Evolutionary conservation across 75 land plant species (phyloP).

Genomic region (Pseudotsuga menziesii): DNA sequence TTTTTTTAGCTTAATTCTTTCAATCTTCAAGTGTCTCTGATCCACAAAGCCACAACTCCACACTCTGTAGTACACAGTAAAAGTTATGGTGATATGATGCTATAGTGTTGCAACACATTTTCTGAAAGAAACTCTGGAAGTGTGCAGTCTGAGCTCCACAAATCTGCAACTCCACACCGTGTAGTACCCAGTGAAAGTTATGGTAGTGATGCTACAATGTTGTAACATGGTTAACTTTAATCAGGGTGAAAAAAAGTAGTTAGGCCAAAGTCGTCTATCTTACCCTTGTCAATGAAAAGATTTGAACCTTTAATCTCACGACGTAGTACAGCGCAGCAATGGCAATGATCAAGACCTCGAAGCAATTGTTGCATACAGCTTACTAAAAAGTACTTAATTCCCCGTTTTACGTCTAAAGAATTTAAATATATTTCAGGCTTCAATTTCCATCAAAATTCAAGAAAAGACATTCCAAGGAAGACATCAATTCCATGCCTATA

Average conservation of each 20-base stretch:
- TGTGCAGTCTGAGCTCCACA: not conserved
- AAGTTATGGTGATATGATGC: slow-evolving; percentile 3
- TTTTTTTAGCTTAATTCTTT: too few species aligned
- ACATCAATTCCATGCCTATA: not conserved
- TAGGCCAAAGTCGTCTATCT: slow-evolving; percentile 83
- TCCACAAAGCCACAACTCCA: slow-evolving; percentile 59
- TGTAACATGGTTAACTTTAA: slow-evolving; percentile 58
- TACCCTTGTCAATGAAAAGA: slow-evolving; percentile 59
- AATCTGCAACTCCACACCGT: slow-evolving; percentile 67
- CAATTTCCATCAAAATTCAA: not conserved
- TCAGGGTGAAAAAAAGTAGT: slow-evolving; percentile 60
- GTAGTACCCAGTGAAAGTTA: slow-evolving; percentile 76
- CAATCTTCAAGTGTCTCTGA: too few species aligned
- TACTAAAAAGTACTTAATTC: not conserved
- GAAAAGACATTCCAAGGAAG: not conserved
- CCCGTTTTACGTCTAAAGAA: not conserved
- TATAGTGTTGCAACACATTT: too few species aligned
- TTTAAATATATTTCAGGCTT: not conserved
- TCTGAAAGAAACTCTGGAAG: too few species aligned
- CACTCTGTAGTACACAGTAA: slow-evolving; percentile 66
- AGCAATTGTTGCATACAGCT: slow-evolving; percentile 73
- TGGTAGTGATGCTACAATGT: slow-evolving; percentile 87
- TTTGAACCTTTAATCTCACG: slow-evolving; percentile 84
- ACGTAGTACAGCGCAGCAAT: slow-evolving; percentile 53
- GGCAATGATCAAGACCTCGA: slow-evolving; percentile 80